Base-by-base conservation (phyloP, 108 stramenopile species). In the Fragilaria crotonensis region DNA sequence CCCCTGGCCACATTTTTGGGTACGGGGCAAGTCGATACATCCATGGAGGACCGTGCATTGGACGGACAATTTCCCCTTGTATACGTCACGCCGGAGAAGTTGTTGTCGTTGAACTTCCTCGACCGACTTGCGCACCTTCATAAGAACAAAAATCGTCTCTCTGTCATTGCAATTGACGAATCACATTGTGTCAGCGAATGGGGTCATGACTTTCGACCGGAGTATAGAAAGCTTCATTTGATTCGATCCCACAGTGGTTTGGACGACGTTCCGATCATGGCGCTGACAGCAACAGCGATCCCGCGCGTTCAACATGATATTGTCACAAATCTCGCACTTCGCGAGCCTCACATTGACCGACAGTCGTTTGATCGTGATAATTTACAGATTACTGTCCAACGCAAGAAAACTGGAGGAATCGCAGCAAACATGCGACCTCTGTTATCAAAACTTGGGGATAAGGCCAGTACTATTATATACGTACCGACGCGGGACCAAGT, bases 241-340 rank as follows among this genome's bases (percentile, higher is more conserved):
- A 55, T 95, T 4, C 78, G 89, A 22, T 33, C 52, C 30, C 65
- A 79, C 52, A 62, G 67, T 4, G 54, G 46, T 26, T 60, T 84
- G 20, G 28, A 23, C 32, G 33, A 67, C 7, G 70, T 89, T 51
- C 95, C 93, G 0, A 60, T 94, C 5, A 55, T 98, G 19, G 94
- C 97, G 14, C 70, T 96, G 29, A 98, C 97, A 20, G 97, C 95
- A 49, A 95, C 97, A 19, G 96, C 96, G 0, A 81, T 94, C n/a
- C 86, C 89, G 5, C 63, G 75, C 25, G 94, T 97, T 7, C 82
- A 87, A 47, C 14, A 60, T 9, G 88, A 90, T 66, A 84, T 93
- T 51, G 21, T 70, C 31, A 44, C 63, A 26, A 70, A 71, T 44
- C 76, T 99, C 44, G 62, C 66, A 18, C 65, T 97, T 63, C 48